Percentiles rank a stretch among this genome's conserved stretches.
phyloP scores from a whole-genome alignment of 352 stramenopile genomes.

The Pythium insidiosum region DNA sequence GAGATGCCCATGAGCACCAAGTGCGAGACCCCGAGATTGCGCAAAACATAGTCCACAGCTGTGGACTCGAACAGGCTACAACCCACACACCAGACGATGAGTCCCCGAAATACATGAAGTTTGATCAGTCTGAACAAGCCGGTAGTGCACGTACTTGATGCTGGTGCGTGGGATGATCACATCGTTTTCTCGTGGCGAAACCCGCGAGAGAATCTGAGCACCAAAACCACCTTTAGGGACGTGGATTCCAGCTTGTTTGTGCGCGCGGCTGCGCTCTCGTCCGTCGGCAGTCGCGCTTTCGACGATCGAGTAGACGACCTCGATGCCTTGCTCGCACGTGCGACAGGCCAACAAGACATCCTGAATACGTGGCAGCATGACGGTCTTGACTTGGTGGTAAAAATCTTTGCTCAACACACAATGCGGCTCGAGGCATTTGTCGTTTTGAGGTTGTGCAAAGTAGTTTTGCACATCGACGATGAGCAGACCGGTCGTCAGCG shows the following conservation, averaged over 20 bases:
- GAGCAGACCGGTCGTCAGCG: slow-evolving; percentile 55
- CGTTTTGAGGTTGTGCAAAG: slow-evolving; percentile 30
- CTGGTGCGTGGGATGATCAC: slow-evolving; percentile 80
- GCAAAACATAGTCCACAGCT: slow-evolving; percentile 86
- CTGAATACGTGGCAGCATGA: slow-evolving; percentile 49
- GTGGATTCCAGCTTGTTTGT: slow-evolving; percentile 84
- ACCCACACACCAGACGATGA: slow-evolving; percentile 2
- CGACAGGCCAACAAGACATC: slow-evolving; percentile 49
- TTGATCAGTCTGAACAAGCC: not conserved
- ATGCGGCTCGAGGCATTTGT: slow-evolving; percentile 11
- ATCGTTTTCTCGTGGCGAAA: slow-evolving; percentile 51
- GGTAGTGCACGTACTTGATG: slow-evolving; percentile 42
- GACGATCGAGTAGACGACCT: slow-evolving; percentile 89
- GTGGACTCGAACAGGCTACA: slow-evolving; percentile 81
- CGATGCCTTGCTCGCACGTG: slow-evolving; percentile 37
- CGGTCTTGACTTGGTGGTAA: slow-evolving; percentile 41
- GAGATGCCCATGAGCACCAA: slow-evolving; percentile 82
- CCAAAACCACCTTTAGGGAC: slow-evolving; percentile 61
- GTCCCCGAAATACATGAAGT: not conserved
- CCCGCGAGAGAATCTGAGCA: slow-evolving; percentile 46
- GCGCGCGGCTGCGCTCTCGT: slow-evolving; percentile 71
- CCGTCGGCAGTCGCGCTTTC: slow-evolving; percentile 80
- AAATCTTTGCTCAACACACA: slow-evolving; percentile 13
- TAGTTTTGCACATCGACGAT: slow-evolving; percentile 71
- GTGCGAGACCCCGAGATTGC: slow-evolving; percentile 81